phyloP scores from a whole-genome alignment of 75 land plant species.

The Picea glauca region DNA sequence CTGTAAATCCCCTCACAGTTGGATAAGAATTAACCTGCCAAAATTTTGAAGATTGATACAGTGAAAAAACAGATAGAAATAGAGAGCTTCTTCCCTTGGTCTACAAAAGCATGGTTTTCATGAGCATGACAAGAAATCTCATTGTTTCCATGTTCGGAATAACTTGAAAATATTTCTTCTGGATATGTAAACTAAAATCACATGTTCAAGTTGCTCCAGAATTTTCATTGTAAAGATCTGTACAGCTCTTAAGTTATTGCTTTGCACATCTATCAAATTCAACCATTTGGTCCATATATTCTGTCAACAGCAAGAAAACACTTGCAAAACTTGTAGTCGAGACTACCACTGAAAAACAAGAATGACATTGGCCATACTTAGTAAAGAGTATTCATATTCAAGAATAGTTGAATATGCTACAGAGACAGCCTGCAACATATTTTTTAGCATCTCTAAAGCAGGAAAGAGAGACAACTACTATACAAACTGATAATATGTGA shows the following conservation, averaged over 20 bases:
- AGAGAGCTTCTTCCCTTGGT: neutral
- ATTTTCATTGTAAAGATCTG: neutral
- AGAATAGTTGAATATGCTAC: no score
- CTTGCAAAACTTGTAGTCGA: neutral
- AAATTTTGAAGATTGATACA: neutral
- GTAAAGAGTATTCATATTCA: neutral
- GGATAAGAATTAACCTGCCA: conserved; percentile 91
- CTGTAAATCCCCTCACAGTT: conserved; percentile 83
- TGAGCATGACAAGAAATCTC: neutral
- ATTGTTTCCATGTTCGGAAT: neutral
- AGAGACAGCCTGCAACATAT: no score
- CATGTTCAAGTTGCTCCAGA: neutral
- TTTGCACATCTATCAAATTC: neutral
- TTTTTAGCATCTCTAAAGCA: no score
- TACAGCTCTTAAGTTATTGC: neutral
- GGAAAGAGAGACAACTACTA: no score
- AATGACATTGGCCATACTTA: neutral
- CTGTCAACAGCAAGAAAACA: neutral
- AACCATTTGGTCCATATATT: neutral
- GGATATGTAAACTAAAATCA: neutral
- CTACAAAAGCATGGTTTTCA: neutral
- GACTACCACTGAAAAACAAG: neutral
- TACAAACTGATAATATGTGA: no score
- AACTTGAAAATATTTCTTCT: neutral
- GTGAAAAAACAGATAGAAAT: neutral